These are phyloP conservation scores for Chiua virens DNA, from an alignment of 768 basidiomycete genomes.

Conservation along the genomic window DNA sequence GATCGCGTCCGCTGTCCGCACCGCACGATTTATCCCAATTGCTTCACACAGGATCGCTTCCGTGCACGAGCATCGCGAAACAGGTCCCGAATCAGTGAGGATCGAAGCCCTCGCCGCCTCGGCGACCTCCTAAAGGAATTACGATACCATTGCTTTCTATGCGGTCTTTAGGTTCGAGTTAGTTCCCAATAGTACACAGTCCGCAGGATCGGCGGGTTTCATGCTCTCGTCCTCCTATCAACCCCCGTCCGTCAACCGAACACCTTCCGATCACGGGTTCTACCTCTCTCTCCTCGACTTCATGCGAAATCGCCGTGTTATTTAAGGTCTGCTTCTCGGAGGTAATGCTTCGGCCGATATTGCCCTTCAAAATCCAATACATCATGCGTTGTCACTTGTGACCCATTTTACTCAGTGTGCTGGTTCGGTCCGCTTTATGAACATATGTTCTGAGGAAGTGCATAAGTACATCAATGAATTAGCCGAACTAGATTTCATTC, in stretches of 20 bases:
- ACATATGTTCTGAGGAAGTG: too few species aligned
- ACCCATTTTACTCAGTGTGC: too few species aligned
- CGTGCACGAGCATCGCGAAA: constrained; percentile 18
- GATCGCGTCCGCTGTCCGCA: background rate
- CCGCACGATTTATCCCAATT: constrained; percentile 12
- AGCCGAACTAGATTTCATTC: background rate
- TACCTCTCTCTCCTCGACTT: background rate
- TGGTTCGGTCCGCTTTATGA: too few species aligned
- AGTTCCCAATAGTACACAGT: background rate
- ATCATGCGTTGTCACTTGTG: too few species aligned
- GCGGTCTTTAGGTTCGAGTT: constrained; percentile 1
- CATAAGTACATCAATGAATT: background rate
- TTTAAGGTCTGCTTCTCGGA: background rate
- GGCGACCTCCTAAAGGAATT: constrained; percentile 7
- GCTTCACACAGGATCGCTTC: constrained; percentile 21
- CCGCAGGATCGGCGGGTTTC: constrained; percentile 11
- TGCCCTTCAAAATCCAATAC: too few species aligned
- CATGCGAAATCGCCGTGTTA: background rate
- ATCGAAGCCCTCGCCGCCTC: constrained; percentile 10
- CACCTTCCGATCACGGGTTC: constrained; percentile 9
- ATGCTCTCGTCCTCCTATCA: constrained; percentile 9
- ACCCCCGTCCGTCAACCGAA: constrained; percentile 1
- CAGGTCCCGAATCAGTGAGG: constrained; percentile 20
- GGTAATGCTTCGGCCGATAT: background rate
- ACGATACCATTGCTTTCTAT: constrained; percentile 5